Base-by-base conservation (phyloP, 352 stramenopile genomes). In the Phytophthora brassicae region DNA sequence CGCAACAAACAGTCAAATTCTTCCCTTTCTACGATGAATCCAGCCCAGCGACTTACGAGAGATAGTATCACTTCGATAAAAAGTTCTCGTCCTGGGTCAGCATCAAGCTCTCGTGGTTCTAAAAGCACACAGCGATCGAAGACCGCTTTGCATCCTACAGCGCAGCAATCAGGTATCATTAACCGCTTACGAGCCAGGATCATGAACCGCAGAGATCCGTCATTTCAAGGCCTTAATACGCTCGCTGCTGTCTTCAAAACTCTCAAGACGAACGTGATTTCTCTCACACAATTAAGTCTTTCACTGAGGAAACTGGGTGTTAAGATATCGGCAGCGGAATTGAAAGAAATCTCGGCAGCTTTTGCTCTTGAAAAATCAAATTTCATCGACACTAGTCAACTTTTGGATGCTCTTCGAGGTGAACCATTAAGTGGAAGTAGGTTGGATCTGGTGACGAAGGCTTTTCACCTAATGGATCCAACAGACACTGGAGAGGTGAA, bases 381-480 rank as follows among this genome's bases (percentile, higher is more conserved):
- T 5, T 71, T 66, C 19, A 60, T 94, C n/a, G 75, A 74, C 53
- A 75, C 75, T 8, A 63, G 71, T 14, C 74, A 88, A 47, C 70
- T 94, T 35, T 46, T 95, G 2, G 23, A 56, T n/a, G 50, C 50
- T 13, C 64, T 94, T 19, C 76, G 81, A 35, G 80, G 70, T 0
- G 28, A 51, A 16, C 38, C 45, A 3, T 23, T 92, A 13, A 79
- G 56, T 19, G 23, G 22, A 2, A 13, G 8, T 5, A 54, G 88
- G n/a, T 60, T 62, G 11, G 41, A 38, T 6, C 51, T 95, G 22
- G 69, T 96, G n/a, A 29, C 63, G 11, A 60, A 64, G 16, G 81
- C 74, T 24, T 96, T 93, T 51, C 43, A 68, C 5, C 62, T 72
- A 49, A 74, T 96, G 58, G 87, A 96, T 50, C 44, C 50, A 23